Conservation (phyloP, 1,139 yeast species). For the Sugiyamaella xylanicola region DNA sequence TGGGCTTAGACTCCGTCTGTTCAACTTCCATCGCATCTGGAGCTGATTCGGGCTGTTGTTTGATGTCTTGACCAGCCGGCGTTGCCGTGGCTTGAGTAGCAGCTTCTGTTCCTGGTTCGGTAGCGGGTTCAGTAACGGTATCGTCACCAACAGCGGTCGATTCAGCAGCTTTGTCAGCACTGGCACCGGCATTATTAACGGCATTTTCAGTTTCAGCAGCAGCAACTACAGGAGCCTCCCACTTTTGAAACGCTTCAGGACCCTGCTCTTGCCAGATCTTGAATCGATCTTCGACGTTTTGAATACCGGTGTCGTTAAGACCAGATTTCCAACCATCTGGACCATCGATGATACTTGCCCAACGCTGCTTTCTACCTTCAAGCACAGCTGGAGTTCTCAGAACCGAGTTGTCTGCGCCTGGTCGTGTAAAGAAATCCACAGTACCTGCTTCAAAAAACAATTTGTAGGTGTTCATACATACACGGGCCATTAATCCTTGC, state of each 20-base stretch:
- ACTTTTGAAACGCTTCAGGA: conserved; percentile 29
- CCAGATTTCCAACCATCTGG: conserved; percentile 43
- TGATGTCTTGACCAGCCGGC: too few relatives aligned
- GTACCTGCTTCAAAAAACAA: conserved; percentile 82
- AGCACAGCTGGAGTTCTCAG: conserved; percentile 27
- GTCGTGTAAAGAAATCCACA: conserved; percentile 69
- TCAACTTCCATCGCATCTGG: too few relatives aligned
- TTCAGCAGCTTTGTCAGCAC: conserved; percentile 36
- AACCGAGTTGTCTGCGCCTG: conserved; percentile 16
- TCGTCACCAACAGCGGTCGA: conserved; percentile 27
- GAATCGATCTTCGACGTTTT: conserved; percentile 36
- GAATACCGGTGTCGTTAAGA: conserved; percentile 31
- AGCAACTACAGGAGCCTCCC: conserved; percentile 22
- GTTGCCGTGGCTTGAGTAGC: too few relatives aligned
- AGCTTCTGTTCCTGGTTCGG: conserved; percentile 6
- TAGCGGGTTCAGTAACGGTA: conserved; percentile 5
- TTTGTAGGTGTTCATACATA: conserved; percentile 77
- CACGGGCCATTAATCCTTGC: conserved; percentile 77
- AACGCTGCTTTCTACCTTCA: conserved; percentile 28
- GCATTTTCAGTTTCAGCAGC: conserved; percentile 27
- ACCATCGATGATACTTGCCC: conserved; percentile 38
- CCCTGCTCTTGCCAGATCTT: conserved; percentile 38
- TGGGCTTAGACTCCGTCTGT: too few relatives aligned
- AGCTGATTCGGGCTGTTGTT: too few relatives aligned
- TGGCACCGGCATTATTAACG: conserved; percentile 26